Evolutionary conservation across 495 filamentous ascomycete genomes (phyloP).

Genomic region (Podospora pseudopauciseta): DNA sequence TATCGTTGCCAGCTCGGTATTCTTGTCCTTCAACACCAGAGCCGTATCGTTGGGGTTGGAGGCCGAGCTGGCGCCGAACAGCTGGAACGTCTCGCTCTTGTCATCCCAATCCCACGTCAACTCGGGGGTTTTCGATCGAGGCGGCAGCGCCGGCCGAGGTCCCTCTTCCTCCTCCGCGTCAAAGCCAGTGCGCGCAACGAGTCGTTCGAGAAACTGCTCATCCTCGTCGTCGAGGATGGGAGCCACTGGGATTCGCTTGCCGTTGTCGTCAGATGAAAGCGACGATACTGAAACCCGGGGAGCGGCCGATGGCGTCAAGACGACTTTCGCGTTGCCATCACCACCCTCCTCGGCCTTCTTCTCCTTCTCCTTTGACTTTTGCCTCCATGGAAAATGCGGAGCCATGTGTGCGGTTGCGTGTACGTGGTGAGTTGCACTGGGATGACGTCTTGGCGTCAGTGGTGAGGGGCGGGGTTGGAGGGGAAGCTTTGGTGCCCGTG

Average conservation of each 20-base stretch:
- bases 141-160: constrained; percentile 38
- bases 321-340: not conserved
- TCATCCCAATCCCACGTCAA: constrained; percentile 37
- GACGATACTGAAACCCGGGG: not conserved
- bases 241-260: constrained; percentile 6
- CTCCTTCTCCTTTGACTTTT: constrained; percentile 28
- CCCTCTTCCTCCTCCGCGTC: constrained; percentile 32
- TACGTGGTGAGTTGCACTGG: not conserved
- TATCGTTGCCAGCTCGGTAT: constrained; percentile 14
- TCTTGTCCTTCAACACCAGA: constrained; percentile 6
- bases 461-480: constrained; percentile 10
- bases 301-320: not conserved
- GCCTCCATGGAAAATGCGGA: constrained; percentile 21
- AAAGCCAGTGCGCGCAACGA: constrained; percentile 30
- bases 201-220: constrained; percentile 42
- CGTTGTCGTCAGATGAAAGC: not conserved
- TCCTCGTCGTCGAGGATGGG: constrained; percentile 43
- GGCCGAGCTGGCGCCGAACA: not conserved
- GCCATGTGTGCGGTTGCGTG: constrained; percentile 13
- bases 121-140: constrained; percentile 43
- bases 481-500: not conserved
- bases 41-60: not conserved
- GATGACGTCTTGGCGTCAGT: constrained; percentile 23
- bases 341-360: constrained; percentile 19
- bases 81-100: constrained; percentile 35